Evolutionary conservation across 2,329 filamentous ascomycete genomes (phyloP).

Genomic region (Fonsecaea erecta): DNA sequence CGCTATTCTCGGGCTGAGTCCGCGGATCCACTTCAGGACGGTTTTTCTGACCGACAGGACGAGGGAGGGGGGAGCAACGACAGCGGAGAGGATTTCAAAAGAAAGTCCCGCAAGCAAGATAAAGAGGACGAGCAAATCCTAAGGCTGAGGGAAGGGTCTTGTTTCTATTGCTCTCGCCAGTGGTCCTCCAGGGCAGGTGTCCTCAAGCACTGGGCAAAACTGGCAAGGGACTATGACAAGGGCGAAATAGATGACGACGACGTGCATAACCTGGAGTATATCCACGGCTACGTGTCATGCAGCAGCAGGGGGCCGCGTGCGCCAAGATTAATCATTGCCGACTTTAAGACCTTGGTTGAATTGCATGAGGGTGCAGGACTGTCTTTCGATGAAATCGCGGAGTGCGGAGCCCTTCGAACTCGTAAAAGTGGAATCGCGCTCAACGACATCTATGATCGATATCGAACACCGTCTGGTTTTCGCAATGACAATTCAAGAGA

Average conservation of each 20-base stretch:
- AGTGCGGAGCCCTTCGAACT: constrained; percentile 24
- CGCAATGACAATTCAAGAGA: constrained; percentile 2
- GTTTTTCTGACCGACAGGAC: constrained; percentile 19
- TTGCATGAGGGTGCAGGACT: constrained; percentile 35
- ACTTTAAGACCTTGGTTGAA: constrained; percentile 35
- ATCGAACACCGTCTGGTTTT: constrained; percentile 20
- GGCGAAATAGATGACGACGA: constrained; percentile 25
- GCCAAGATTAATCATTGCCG: constrained; percentile 24
- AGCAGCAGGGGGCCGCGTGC: constrained; percentile 4
- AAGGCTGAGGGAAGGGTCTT: constrained; percentile 30
- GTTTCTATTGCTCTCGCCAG: constrained; percentile 32
- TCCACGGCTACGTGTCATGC: constrained; percentile 26
- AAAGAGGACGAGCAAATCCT: constrained; percentile 23
- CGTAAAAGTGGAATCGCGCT: constrained; percentile 24
- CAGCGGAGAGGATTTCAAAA: constrained; percentile 13
- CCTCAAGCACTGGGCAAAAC: constrained; percentile 30
- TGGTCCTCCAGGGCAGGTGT: constrained; percentile 23
- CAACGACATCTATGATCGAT: constrained; percentile 31
- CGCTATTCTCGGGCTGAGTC: constrained; percentile 30
- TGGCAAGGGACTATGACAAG: constrained; percentile 23
- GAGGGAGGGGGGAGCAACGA: neutral
- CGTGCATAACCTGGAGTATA: constrained; percentile 33
- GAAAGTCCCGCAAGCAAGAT: neutral
- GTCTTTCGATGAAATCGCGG: constrained; percentile 36
- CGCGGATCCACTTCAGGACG: constrained; percentile 37